These are phyloP conservation scores for Daldinia caldariorum DNA, from an alignment of 495 filamentous ascomycete genomes.

Conservation along the genomic window DNA sequence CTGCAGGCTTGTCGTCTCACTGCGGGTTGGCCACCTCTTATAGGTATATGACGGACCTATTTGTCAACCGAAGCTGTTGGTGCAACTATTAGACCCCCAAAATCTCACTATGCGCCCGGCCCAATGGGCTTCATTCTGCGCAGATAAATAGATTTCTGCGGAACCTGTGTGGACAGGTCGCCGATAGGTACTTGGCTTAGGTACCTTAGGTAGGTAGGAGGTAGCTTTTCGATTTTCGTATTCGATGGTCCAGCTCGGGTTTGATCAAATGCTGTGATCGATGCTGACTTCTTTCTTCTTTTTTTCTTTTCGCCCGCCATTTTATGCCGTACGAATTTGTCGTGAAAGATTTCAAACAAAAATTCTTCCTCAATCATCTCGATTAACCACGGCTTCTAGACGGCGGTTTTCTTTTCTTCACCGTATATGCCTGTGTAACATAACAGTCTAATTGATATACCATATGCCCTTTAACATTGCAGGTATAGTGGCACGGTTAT, in stretches of 20 bases:
- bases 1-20: conserved; percentile 39
- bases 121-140: conserved; percentile 28
- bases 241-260: conserved; percentile 13
- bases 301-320: conserved; percentile 4
- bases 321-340: conserved; percentile 3
- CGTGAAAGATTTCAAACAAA: conserved; percentile 1
- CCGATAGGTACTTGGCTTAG: no score
- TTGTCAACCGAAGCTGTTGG: conserved; percentile 13
- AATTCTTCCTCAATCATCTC: not conserved
- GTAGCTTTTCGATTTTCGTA: conserved; percentile 20
- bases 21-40: not conserved
- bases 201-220: conserved; percentile 17
- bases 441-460: not conserved
- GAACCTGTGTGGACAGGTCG: conserved; percentile 30
- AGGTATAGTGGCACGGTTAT: not conserved
- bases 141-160: conserved; percentile 23
- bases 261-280: conserved; percentile 14
- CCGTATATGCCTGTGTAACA: not conserved
- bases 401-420: conserved; percentile 7
- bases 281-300: conserved; percentile 19
- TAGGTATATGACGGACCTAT: conserved; percentile 6
- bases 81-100: conserved; percentile 32
- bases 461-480: no score
- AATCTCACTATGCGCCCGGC: conserved; percentile 32
- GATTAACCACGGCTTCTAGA: not conserved